phyloP scores from a whole-genome alignment of 202 grass and related monocot species.

The Dendrocalamus latiflorus region DNA sequence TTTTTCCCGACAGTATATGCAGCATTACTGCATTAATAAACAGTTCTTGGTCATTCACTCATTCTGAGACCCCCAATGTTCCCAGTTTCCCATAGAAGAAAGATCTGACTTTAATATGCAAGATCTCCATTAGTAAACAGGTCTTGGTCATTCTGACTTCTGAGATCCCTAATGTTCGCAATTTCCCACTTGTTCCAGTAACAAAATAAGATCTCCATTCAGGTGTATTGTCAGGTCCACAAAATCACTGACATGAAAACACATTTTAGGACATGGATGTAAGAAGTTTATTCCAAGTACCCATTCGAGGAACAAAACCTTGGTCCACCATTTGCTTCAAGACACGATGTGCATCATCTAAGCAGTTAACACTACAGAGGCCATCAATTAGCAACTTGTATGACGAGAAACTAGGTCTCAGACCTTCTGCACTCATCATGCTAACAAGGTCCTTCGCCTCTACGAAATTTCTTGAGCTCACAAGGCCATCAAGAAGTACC shows the following conservation, averaged over 20 bases:
- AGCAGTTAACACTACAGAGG: conserved; percentile 58
- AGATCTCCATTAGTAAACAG: neutral
- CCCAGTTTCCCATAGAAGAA: neutral
- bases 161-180: neutral
- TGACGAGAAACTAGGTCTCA: conserved; percentile 65
- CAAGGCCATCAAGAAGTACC: conserved; percentile 69
- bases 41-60: neutral
- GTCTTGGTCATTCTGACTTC: neutral
- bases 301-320: conserved; percentile 70
- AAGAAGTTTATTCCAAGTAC: conserved; percentile 71
- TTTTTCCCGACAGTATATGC: too few relatives aligned
- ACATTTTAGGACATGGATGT: conserved; percentile 30
- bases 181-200: neutral
- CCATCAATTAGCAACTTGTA: conserved; percentile 78
- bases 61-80: neutral
- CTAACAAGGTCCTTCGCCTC: conserved; percentile 57
- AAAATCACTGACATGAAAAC: neutral
- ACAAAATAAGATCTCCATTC: neutral
- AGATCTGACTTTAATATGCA: neutral
- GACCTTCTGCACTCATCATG: conserved; percentile 53
- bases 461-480: conserved; percentile 40
- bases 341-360: conserved; percentile 55
- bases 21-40: neutral
- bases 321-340: conserved; percentile 76
- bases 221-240: neutral